Conservation (phyloP, 306 rosid species). For the Citrullus mucosospermus region DNA sequence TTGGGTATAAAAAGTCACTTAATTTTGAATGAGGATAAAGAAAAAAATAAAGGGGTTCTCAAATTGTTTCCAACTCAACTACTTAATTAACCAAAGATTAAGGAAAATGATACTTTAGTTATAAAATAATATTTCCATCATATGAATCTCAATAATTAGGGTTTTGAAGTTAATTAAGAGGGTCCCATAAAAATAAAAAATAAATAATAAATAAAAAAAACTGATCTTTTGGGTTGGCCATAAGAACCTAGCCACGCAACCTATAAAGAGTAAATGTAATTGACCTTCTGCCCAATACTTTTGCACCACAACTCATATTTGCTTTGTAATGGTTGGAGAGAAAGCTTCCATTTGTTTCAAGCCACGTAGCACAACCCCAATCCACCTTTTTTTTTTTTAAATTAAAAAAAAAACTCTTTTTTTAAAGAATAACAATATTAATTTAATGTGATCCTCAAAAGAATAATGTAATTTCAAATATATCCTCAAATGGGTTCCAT, state of each 20-base stretch:
- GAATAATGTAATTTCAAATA: no score
- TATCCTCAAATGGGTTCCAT: no score
- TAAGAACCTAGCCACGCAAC: background rate
- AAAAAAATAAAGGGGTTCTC: background rate
- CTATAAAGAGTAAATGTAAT: background rate
- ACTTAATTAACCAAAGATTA: background rate
- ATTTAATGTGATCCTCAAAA: no score
- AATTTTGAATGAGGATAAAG: background rate
- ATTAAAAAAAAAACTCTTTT: no score
- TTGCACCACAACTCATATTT: background rate
- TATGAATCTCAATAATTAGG: background rate
- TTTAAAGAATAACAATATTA: no score
- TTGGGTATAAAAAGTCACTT: background rate
- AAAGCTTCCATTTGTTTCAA: background rate
- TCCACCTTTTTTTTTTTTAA: background rate
- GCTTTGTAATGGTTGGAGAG: background rate
- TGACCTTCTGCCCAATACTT: background rate
- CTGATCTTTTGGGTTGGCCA: background rate
- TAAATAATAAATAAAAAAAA: no score
- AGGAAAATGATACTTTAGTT: background rate
- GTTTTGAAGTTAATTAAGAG: background rate
- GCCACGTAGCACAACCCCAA: background rate
- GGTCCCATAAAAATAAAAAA: background rate
- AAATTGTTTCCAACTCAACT: background rate
- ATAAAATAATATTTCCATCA: background rate